Base-by-base conservation (phyloP, 441 rosid species). In the Flueggea neowawraea region DNA sequence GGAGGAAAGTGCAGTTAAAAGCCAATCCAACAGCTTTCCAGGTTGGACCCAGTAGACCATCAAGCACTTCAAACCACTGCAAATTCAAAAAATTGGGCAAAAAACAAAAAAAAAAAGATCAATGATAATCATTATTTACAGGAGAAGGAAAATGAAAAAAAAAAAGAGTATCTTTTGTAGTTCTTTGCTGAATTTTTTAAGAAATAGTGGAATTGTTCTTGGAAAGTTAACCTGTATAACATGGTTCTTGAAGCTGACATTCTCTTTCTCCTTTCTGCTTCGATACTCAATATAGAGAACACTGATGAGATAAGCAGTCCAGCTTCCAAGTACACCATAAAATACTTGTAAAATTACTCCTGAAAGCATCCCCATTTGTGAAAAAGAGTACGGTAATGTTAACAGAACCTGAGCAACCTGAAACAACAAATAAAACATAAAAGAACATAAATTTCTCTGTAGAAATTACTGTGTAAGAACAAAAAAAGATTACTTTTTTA, bases 51-150 rank as follows among this genome's bases (percentile, higher is more conserved):
- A 94, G 79, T 58, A 94, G 67, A 6, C 99, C 99, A 80, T 94
- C 99, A 2, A 94, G 90, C 61, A 94, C 99, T 70, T 94, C 99
- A 55, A 94, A 94, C 99, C 99, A 94, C 96, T 90, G 86, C 66
- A 54, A 28, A 16, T 28, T 31, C 41, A 12, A 56, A 52, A 17
- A 9, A 16, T 22, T 22, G 28, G 28, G 28, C 28, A 22, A 10
- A 11, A 55, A 51, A 11, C 17, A 49, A 52, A 10, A 64, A 31
- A 59, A 63, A 3, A 45, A n/a, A n/a, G n/a, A 32, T n/a, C n/a
- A 5, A 6, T 4, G 10, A 12, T 7, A 16, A 16, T 12, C n/a
- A 12, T 51, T 8, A 8, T 8, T 51, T 51, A 3, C 8, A 51
- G 54, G 54, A 5, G 16, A 54, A 22, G 31, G 10, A 22, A 3